Percentiles rank a stretch among this genome's conserved stretches.
These are phyloP conservation scores for Malus hybrid DNA, from an alignment of 331 rosid species.

Conservation along the genomic window DNA sequence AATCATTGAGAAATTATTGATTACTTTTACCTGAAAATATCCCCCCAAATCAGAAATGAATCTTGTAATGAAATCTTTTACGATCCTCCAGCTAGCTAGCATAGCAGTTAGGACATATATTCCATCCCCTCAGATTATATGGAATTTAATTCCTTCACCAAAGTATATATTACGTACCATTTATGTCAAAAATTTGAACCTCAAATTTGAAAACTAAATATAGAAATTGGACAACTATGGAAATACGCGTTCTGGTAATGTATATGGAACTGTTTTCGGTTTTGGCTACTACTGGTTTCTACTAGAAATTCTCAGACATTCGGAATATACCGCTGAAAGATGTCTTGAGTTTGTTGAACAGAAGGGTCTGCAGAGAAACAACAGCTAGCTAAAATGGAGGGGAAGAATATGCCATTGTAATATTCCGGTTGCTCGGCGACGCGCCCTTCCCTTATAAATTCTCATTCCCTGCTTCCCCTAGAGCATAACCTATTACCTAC, in stretches of 20 bases:
- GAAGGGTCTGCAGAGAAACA: not conserved
- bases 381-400: not conserved
- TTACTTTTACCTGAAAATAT: not conserved
- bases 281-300: not conserved
- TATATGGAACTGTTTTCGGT: not conserved
- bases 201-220: not conserved
- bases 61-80: not conserved
- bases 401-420: conserved; percentile 1
- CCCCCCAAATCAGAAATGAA: not conserved
- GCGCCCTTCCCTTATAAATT: not conserved
- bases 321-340: conserved; percentile 2
- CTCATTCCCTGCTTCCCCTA: no score
- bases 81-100: not conserved
- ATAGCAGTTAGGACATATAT: not conserved
- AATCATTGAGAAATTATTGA: not conserved
- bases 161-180: no score
- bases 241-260: not conserved
- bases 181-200: not conserved
- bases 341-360: not conserved
- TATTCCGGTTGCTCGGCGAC: not conserved
- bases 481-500: not conserved
- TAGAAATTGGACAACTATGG: not conserved
- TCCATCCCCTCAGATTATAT: not conserved
- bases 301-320: not conserved
- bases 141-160: no score